Conservation (phyloP, 305 asterid genomes). For the Fraxinus sp. region DNA sequence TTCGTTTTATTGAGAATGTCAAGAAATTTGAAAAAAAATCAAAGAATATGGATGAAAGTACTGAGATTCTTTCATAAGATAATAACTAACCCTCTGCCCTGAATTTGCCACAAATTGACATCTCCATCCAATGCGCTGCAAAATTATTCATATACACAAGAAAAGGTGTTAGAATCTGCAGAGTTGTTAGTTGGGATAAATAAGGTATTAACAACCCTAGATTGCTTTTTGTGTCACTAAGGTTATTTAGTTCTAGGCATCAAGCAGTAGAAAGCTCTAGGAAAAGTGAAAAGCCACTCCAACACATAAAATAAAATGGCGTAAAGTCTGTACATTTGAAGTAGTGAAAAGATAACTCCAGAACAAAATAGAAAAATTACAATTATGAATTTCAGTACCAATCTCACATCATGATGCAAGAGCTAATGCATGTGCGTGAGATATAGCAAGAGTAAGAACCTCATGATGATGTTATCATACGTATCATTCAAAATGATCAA, state of each 20-base stretch:
- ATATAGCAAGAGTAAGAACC: neutral
- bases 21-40: neutral
- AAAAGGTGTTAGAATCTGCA: neutral
- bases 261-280: neutral
- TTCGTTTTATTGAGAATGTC: neutral
- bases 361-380: neutral
- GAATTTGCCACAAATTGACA: conserved; percentile 88
- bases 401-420: neutral
- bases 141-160: conserved; percentile 21
- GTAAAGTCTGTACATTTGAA: neutral
- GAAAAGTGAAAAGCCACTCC: neutral
- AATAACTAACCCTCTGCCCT: conserved; percentile 66
- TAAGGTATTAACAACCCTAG: conserved; percentile 1
- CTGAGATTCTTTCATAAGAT: conserved; percentile 24
- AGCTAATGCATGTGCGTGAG: neutral
- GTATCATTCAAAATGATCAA: neutral
- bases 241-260: neutral
- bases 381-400: neutral
- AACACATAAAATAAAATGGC: neutral
- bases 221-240: neutral
- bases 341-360: neutral
- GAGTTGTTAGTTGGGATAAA: neutral
- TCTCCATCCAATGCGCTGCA: conserved; percentile 94
- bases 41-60: conserved; percentile 18
- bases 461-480: neutral